These are phyloP conservation scores for Puccinellia tenuiflora DNA, from an alignment of 176 grass and related monocot genomes.

Conservation along the genomic window DNA sequence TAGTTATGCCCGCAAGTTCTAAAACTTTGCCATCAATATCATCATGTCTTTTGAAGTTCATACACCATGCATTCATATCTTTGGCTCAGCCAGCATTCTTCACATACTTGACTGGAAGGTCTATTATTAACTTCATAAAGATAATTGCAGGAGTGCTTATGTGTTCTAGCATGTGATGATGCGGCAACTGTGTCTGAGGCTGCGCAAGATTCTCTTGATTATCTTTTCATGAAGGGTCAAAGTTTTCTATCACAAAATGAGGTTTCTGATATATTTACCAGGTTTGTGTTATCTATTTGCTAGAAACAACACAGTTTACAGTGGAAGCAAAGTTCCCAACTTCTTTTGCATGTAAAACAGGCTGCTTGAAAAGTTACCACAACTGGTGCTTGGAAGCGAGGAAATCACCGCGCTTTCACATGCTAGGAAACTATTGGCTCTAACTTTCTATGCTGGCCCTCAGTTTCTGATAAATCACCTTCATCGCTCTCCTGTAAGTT, in stretches of 20 bases:
- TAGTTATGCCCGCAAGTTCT: constrained; percentile 13
- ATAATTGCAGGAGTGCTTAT: constrained; percentile 80
- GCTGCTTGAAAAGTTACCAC: constrained; percentile 65
- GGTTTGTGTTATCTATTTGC: constrained; percentile 43
- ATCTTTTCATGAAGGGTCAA: constrained; percentile 53
- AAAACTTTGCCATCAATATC: neutral
- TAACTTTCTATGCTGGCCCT: constrained; percentile 87
- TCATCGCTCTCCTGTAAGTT: constrained; percentile 67
- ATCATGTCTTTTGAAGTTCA: constrained; percentile 10
- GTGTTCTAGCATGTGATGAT: constrained; percentile 71
- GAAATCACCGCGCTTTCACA: constrained; percentile 69
- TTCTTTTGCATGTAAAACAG: constrained; percentile 50
- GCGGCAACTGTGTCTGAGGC: constrained; percentile 57
- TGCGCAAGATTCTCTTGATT: constrained; percentile 65
- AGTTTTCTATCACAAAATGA: constrained; percentile 68
- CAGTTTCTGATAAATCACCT: constrained; percentile 73
- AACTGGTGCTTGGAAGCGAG: constrained; percentile 75
- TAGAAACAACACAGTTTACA: constrained; percentile 30
- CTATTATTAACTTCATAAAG: constrained; percentile 28
- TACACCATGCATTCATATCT: neutral
- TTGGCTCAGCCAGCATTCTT: neutral
- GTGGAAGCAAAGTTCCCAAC: constrained; percentile 22
- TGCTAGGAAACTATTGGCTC: constrained; percentile 73
- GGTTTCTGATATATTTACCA: constrained; percentile 80
- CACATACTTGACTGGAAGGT: neutral